Evolutionary conservation across 139 green algal genomes (phyloP).

Genomic region (Raphidocelis subcapitata): DNA sequence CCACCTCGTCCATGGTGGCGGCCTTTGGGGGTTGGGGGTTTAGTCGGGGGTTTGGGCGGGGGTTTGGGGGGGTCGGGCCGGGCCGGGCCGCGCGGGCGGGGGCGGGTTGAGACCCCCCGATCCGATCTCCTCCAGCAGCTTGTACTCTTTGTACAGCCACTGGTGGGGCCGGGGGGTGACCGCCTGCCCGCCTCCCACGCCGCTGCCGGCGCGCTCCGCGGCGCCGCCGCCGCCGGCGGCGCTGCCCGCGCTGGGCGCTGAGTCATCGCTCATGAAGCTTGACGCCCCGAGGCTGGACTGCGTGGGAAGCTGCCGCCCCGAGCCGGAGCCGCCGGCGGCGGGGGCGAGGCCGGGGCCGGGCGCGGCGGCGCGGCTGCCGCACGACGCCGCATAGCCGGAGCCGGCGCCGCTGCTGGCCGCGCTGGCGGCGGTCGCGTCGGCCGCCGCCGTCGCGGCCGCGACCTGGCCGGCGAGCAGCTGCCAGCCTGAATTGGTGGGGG

Average conservation of each 20-base stretch:
- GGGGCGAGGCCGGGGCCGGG: background rate
- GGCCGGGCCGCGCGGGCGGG: background rate
- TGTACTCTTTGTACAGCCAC: slow-evolving; percentile 38
- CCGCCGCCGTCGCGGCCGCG: background rate
- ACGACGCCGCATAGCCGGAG: too few species aligned
- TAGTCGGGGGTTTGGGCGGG: slow-evolving; percentile 10
- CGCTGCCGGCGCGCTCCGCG: slow-evolving; percentile 5
- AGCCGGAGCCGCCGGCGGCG: too few species aligned
- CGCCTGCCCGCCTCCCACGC: background rate
- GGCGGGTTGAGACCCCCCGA: slow-evolving; percentile 49
- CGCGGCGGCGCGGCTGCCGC: too few species aligned
- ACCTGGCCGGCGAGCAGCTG: slow-evolving; percentile 22
- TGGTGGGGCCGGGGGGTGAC: slow-evolving; percentile 22
- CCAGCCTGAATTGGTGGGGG: too few species aligned
- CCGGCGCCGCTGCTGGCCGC: background rate
- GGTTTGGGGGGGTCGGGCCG: background rate
- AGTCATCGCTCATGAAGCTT: background rate
- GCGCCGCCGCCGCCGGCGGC: background rate
- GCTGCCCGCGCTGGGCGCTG: too few species aligned
- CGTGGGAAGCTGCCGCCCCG: background rate
- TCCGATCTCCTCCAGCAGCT: slow-evolving; percentile 48
- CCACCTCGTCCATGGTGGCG: slow-evolving; percentile 54
- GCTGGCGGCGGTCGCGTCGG: slow-evolving; percentile 1
- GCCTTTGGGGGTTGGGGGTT: background rate
- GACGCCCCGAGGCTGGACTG: background rate